Conservation (phyloP, 306 rosid species). For the Spatholobus suberectus region DNA sequence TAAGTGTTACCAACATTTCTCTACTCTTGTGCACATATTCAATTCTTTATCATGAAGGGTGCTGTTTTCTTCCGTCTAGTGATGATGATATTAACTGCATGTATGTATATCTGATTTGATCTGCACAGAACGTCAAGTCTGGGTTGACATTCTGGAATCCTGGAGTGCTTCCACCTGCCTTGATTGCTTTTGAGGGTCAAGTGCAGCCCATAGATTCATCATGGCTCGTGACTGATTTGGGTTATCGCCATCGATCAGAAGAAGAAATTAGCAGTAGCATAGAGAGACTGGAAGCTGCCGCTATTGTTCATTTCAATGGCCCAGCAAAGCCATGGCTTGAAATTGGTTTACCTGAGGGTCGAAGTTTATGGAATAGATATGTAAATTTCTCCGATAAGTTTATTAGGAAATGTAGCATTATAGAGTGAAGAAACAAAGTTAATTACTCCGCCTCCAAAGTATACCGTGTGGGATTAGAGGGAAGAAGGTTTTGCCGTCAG, state of each 20-base stretch:
- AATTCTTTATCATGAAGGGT: background rate
- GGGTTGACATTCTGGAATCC: slow-evolving; percentile 74
- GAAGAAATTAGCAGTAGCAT: slow-evolving; percentile 42
- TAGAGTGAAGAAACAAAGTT: slow-evolving; percentile 57
- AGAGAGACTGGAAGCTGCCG: slow-evolving; percentile 61
- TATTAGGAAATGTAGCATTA: slow-evolving; percentile 66
- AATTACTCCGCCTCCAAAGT: too few relatives aligned
- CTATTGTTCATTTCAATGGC: slow-evolving; percentile 82
- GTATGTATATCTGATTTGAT: background rate
- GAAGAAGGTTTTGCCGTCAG: slow-evolving; percentile 93
- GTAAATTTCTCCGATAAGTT: slow-evolving; percentile 72
- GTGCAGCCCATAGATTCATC: slow-evolving; percentile 69
- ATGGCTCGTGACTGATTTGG: slow-evolving; percentile 73
- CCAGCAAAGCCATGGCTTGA: slow-evolving; percentile 96
- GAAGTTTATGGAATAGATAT: slow-evolving; percentile 72
- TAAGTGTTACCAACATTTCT: too few relatives aligned
- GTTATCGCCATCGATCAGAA: slow-evolving; percentile 59
- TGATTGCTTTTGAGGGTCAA: slow-evolving; percentile 75
- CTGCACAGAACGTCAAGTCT: slow-evolving; percentile 60
- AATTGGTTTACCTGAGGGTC: slow-evolving; percentile 75
- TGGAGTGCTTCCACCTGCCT: slow-evolving; percentile 72
- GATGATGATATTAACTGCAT: background rate
- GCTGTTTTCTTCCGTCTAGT: background rate
- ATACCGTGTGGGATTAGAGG: slow-evolving; percentile 60
- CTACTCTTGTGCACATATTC: too few relatives aligned